Conservation (phyloP, 345 rosid genomes). For the Hibiscus syriacus region DNA sequence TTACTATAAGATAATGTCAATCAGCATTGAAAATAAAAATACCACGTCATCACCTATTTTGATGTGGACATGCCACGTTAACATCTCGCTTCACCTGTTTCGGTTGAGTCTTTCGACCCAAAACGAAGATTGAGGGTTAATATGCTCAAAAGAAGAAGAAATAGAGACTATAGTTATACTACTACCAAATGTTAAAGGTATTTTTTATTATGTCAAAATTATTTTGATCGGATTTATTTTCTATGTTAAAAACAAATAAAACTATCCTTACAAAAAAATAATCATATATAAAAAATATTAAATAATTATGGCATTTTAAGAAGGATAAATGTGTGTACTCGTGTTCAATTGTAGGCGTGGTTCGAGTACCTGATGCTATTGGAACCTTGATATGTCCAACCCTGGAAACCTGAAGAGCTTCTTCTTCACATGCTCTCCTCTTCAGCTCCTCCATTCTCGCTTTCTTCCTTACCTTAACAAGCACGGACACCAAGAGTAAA, state of each 20-base stretch:
- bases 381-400: conserved; percentile 81
- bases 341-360: conserved; percentile 65
- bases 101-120: no score
- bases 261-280: conserved; percentile 32
- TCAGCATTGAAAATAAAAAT: no score
- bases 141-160: no score
- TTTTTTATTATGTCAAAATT: no score
- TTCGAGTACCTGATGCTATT: conserved; percentile 55
- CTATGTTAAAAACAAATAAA: conserved; percentile 13
- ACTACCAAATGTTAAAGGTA: no score
- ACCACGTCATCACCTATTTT: no score
- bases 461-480: conserved; percentile 69
- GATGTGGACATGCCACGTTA: no score
- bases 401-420: conserved; percentile 87
- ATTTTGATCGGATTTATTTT: neutral
- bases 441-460: conserved; percentile 73
- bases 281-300: conserved; percentile 1
- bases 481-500: conserved; percentile 51
- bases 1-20: no score
- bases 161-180: no score
- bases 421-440: conserved; percentile 90
- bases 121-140: no score
- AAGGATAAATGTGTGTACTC: conserved; percentile 34
- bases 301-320: conserved; percentile 11
- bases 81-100: no score